Conservation (phyloP, 2,329 filamentous ascomycete species). For the Endocalyx cinctus region DNA sequence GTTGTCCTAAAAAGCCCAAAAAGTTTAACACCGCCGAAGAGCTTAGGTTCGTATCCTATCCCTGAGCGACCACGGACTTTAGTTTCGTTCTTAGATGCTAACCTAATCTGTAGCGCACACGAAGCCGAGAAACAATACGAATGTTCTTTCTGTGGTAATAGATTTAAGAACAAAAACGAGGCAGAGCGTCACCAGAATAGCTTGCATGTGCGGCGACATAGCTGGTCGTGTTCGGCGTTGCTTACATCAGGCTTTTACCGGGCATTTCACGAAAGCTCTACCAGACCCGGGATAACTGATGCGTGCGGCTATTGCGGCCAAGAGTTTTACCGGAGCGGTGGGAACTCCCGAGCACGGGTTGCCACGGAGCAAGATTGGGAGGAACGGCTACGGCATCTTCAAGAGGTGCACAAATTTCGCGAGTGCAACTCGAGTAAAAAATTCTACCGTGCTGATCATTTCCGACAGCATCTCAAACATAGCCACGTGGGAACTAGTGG, state of each 20-base stretch:
- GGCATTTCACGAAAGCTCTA: constrained; percentile 80
- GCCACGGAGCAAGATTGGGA: constrained; percentile 86
- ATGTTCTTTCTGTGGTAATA: constrained; percentile 86
- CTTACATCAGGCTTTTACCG: constrained; percentile 60
- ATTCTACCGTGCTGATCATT: constrained; percentile 96
- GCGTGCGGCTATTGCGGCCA: constrained; percentile 94
- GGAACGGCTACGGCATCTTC: constrained; percentile 77
- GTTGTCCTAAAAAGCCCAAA: constrained; percentile 94
- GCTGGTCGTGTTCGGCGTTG: constrained; percentile 93
- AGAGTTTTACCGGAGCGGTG: constrained; percentile 64
- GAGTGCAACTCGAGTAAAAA: constrained; percentile 99
- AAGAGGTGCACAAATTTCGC: constrained; percentile 89
- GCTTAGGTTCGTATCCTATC: constrained; percentile 72
- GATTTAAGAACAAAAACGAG: constrained; percentile 99
- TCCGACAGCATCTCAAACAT: constrained; percentile 96
- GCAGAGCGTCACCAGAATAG: constrained; percentile 95
- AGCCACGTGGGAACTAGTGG: constrained; percentile 94
- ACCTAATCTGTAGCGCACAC: constrained; percentile 58
- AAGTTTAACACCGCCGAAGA: constrained; percentile 86
- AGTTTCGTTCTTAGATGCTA: constrained; percentile 3
- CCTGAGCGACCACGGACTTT: no score
- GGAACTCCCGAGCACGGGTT: constrained; percentile 34
- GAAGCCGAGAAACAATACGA: constrained; percentile 96
- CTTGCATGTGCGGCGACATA: constrained; percentile 84
- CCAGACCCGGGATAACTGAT: constrained; percentile 63